Evolutionary conservation across 176 grass and related monocot genomes (phyloP), one percentile per base, ranked within the genome.

Genomic region (Aegilops longissima): DNA sequence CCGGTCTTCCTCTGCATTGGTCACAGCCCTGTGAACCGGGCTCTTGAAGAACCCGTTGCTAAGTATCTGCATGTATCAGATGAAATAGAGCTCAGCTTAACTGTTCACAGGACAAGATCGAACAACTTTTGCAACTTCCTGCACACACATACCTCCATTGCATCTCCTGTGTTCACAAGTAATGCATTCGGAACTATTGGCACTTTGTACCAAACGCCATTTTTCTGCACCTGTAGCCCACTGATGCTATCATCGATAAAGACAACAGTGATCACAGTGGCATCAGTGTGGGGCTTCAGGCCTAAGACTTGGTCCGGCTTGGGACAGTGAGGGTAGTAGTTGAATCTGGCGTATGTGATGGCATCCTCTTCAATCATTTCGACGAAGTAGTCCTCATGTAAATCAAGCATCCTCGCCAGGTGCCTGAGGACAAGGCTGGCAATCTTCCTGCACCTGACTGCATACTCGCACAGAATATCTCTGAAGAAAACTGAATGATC

Each of bases 231-330:
- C 82, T 92, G 89, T 77, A 94, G 87, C 49, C 92, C 89, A 23
- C 87, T 61, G 17, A 94, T 84, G 7, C 25, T 75, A 52, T 90
- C 80, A 23, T 94, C 92, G 14, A 86, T 33, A 25, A 91, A 49
- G 68, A 84, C 61, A 66, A 94, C 42, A 6, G 89, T 94, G 47
- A 94, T 78, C 20, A 87, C 73, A 1, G 89, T 70, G n/a, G 54
- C 81, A 35, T 94, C 92, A 12, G 89, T 82, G 30, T 94, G 92
- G 25, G 92, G 77, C 38, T 87, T 90, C 30, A 94, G 7, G 61
- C 89, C 92, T 27, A 87, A 74, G 5, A 94, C 92, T 17, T 61
- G 51, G 44, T 92, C 92, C 2, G 92, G 92, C 54, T 40, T 68
- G 18, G 81, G 73, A 36, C 92, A 94, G n/a, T 29, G 76, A 33